phyloP scores from a whole-genome alignment of 345 rosid genomes.

The Ceriops decandra region DNA sequence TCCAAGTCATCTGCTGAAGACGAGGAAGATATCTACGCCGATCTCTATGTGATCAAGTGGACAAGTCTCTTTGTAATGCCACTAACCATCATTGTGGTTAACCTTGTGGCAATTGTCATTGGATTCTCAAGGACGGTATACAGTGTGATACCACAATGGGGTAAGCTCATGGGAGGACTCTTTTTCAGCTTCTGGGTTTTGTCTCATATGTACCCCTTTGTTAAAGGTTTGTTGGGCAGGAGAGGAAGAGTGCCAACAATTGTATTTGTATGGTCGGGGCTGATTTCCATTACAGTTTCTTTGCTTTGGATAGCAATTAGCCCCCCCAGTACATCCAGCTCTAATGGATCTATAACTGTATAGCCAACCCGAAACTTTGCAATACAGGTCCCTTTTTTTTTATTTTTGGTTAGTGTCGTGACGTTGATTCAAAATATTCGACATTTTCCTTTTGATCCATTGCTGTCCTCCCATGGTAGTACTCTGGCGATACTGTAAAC shows the following conservation, averaged over 20 bases:
- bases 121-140: slow-evolving; percentile 66
- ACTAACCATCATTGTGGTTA: slow-evolving; percentile 64
- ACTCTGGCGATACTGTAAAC: too few species aligned
- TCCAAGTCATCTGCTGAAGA: slow-evolving; percentile 69
- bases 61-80: slow-evolving; percentile 84
- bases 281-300: slow-evolving; percentile 65
- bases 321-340: slow-evolving; percentile 36
- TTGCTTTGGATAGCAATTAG: slow-evolving; percentile 70
- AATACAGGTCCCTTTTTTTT: too few species aligned
- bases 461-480: too few species aligned
- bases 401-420: too few species aligned
- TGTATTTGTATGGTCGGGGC: slow-evolving; percentile 77
- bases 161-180: slow-evolving; percentile 70
- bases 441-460: too few species aligned
- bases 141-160: slow-evolving; percentile 86
- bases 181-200: slow-evolving; percentile 92
- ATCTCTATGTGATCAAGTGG: slow-evolving; percentile 85
- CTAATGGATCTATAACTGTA: too few species aligned
- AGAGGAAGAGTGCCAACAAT: slow-evolving; percentile 84
- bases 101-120: slow-evolving; percentile 63
- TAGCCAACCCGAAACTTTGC: too few species aligned
- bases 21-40: slow-evolving; percentile 66
- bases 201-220: slow-evolving; percentile 79
- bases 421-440: too few species aligned
- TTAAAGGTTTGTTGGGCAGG: slow-evolving; percentile 81